A percentile compares a stretch with the other conserved stretches of the same genome.
Evolutionary conservation across 352 stramenopile species (phyloP).

Genomic region (Pythium vanterpoolii): DNA sequence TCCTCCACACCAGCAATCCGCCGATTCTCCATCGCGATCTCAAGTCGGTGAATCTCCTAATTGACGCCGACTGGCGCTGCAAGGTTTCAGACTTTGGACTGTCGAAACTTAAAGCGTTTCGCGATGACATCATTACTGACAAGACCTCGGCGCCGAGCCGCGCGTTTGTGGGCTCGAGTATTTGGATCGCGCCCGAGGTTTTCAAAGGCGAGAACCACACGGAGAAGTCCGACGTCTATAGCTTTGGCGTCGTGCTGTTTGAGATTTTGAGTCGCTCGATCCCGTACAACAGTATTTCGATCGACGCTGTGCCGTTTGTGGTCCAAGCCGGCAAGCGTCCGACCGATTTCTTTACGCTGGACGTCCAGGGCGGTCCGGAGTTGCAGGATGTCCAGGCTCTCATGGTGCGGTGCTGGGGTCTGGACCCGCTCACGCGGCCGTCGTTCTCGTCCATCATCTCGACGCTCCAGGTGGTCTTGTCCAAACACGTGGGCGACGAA

Average conservation of each 20-base stretch:
- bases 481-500: slow-evolving; percentile 66
- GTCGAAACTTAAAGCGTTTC: slow-evolving; percentile 80
- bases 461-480: slow-evolving; percentile 59
- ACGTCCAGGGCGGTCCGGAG: slow-evolving; percentile 39
- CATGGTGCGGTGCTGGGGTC: slow-evolving; percentile 80
- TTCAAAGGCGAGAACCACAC: slow-evolving; percentile 86
- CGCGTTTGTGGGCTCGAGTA: slow-evolving; percentile 79
- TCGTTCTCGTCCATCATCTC: slow-evolving; percentile 84
- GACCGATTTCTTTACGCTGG: slow-evolving; percentile 67
- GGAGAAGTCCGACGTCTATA: slow-evolving; percentile 89
- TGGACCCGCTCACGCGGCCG: slow-evolving; percentile 59
- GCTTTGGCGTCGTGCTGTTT: slow-evolving; percentile 83
- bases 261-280: slow-evolving; percentile 60
- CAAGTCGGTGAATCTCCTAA: slow-evolving; percentile 89
- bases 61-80: slow-evolving; percentile 85
- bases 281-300: slow-evolving; percentile 74
- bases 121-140: slow-evolving; percentile 54
- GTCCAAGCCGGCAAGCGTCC: slow-evolving; percentile 75
- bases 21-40: slow-evolving; percentile 89
- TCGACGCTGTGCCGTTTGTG: slow-evolving; percentile 80
- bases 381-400: slow-evolving; percentile 67
- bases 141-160: slow-evolving; percentile 32
- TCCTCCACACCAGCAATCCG: slow-evolving; percentile 86
- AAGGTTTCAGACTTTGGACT: slow-evolving; percentile 91
- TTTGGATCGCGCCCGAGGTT: slow-evolving; percentile 90